Evolutionary conservation across 371 early-diverging fungal species (phyloP), one percentile per base, ranked within the genome.

Genomic region (Mortierella sp.): DNA sequence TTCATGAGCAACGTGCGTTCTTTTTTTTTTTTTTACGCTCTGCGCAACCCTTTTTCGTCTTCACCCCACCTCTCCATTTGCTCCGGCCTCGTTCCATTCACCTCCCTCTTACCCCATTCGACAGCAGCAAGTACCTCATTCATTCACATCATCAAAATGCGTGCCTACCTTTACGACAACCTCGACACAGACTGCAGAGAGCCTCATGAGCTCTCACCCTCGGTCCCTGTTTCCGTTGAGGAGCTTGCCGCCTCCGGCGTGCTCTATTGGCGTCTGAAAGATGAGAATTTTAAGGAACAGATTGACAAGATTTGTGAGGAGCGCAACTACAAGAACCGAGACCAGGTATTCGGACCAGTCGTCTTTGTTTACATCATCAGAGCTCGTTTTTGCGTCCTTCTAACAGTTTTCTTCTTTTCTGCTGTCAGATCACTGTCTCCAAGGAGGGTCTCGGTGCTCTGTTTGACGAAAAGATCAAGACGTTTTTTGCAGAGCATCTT

Each of bases 401-500:
- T 42, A 19, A 19, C 24, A n/a, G 26, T 51, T 24, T 23, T 44
- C 50, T 41, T 50, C 19, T 27, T 8, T 42, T 4, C 28, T 52
- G 12, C 26, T 34, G 32, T 12, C 30, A 89, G 87, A 87, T 94
- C 53, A 84, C 78, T 30, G 91, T 97, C 27, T 90, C 94, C 44
- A 90, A 90, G 42, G 89, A 88, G 34, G 89, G 84, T 46, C 84
- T 97, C 72, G 88, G 87, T 12, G 89, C 86, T 24, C 79, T 86
- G 61, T 97, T 96, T 78, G 96, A 95, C 54, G 89, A 86, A n/a
- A 96, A 96, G 82, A 84, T 97, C 69, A 93, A 95, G 83, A 89
- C 80, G 17, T 98, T 98, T 79, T 97, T 95, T 81, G 87, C 89
- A 37, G 97, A 97, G 91, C 97, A 97, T 80, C 81, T 97, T 63